phyloP scores from a whole-genome alignment of 108 stramenopile species.

The Nitzschia sp. region DNA sequence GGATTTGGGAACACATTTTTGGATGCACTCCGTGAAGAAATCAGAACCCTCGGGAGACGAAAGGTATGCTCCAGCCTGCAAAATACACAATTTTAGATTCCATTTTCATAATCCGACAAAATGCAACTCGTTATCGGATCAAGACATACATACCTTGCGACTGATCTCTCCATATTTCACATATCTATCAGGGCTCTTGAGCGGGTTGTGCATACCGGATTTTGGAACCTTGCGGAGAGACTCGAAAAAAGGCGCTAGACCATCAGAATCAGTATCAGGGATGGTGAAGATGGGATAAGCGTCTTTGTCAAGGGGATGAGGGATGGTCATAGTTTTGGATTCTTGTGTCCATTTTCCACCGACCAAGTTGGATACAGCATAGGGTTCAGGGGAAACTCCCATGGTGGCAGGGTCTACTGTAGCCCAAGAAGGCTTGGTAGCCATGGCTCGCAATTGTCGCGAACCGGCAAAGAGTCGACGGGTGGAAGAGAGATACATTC shows the following conservation, averaged over 20 bases:
- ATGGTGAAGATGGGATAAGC: constrained; percentile 70
- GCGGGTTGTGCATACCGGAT: constrained; percentile 79
- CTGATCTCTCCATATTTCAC: constrained; percentile 83
- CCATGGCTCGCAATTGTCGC: constrained; percentile 1
- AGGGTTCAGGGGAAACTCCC: constrained; percentile 53
- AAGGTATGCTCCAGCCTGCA: constrained; percentile 72
- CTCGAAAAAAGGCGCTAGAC: constrained; percentile 79
- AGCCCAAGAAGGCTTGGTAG: constrained; percentile 67
- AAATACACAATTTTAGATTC: not conserved
- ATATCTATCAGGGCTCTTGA: constrained; percentile 92
- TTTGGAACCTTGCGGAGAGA: constrained; percentile 77
- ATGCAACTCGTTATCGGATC: not conserved
- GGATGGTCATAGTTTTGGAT: constrained; percentile 50
- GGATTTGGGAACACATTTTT: constrained; percentile 92
- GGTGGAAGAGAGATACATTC: too few relatives aligned
- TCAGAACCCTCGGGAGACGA: constrained; percentile 75
- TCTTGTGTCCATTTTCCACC: constrained; percentile 62
- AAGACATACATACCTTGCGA: constrained; percentile 50
- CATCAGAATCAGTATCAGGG: constrained; percentile 67
- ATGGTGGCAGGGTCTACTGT: constrained; percentile 71
- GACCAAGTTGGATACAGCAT: constrained; percentile 71
- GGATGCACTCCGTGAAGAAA: constrained; percentile 88
- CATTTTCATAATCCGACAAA: not conserved
- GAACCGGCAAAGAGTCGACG: too few relatives aligned
- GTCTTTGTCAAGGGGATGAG: constrained; percentile 70